Evolutionary conservation across 345 rosid species (phyloP).

Genomic region (Eucalyptus sp.): DNA sequence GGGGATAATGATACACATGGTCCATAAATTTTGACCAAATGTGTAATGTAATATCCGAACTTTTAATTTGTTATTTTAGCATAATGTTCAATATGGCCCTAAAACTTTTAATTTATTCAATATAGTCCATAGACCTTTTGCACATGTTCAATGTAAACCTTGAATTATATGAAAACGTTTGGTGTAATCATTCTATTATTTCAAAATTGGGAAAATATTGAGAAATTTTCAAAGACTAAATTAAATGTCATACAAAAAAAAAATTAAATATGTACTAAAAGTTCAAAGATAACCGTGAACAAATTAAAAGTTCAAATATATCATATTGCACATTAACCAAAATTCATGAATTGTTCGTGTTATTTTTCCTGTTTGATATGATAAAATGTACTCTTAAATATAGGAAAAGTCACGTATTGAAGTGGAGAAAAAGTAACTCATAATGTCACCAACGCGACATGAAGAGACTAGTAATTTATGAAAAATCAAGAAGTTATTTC

Average conservation of each 20-base stretch:
- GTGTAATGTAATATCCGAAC: accelerated
- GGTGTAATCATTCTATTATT: too few species aligned
- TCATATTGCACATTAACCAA: accelerated
- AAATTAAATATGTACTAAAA: accelerated
- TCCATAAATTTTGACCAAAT: accelerated
- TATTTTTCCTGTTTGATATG: background rate
- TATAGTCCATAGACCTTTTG: accelerated
- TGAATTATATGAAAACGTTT: too few species aligned
- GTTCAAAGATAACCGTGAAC: accelerated
- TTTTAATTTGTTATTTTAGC: too few species aligned
- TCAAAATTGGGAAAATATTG: too few species aligned
- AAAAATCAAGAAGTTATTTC: background rate
- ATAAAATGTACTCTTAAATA: background rate
- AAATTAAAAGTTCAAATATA: too few species aligned
- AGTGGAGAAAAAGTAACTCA: background rate
- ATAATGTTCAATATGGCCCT: too few species aligned
- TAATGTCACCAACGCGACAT: accelerated
- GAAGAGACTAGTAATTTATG: too few species aligned
- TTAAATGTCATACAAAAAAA: too few species aligned
- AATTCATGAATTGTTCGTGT: accelerated
- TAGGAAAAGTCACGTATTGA: background rate
- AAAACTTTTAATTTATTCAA: accelerated
- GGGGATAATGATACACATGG: too few species aligned
- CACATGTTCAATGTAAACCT: accelerated
- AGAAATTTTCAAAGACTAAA: too few species aligned